Conservation (phyloP, 2,329 filamentous ascomycete genomes). For the Lachnellula arida region DNA sequence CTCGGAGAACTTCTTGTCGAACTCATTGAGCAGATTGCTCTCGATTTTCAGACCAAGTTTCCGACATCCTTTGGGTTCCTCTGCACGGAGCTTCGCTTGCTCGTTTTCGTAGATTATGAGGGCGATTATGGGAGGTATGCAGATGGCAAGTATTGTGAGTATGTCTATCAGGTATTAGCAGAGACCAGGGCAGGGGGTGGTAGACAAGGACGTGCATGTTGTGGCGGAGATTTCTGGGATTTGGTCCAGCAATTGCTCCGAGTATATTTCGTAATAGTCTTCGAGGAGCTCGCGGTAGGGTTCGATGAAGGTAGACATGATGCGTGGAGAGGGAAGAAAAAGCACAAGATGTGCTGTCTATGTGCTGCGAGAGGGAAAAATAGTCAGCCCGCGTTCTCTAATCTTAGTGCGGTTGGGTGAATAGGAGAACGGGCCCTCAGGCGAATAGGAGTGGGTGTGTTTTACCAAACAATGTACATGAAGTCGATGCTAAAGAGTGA, state of each 20-base stretch:
- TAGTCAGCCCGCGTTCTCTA: constrained; percentile 4
- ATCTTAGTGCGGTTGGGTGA: background rate
- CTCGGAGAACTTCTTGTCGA: constrained; percentile 43
- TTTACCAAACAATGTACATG: constrained; percentile 28
- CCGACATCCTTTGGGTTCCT: constrained; percentile 45
- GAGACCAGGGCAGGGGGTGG: background rate
- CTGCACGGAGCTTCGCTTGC: constrained; percentile 26
- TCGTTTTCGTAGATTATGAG: constrained; percentile 31
- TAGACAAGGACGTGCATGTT: constrained; percentile 15
- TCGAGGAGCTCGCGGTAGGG: constrained; percentile 25
- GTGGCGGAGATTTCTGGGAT: constrained; percentile 28
- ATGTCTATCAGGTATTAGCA: constrained; percentile 13
- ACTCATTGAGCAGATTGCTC: constrained; percentile 54
- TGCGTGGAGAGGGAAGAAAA: constrained; percentile 9
- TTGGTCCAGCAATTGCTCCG: constrained; percentile 23
- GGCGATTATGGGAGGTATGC: constrained; percentile 30
- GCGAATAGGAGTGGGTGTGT: background rate
- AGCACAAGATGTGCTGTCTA: constrained; percentile 26
- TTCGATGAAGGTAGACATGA: constrained; percentile 24
- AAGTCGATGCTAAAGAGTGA: constrained; percentile 9
- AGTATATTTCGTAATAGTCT: constrained; percentile 27
- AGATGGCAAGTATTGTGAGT: constrained; percentile 28
- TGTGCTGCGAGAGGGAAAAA: constrained; percentile 15
- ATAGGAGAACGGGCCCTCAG: background rate
- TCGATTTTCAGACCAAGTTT: constrained; percentile 44